phyloP scores from a whole-genome alignment of 306 rosid species.

The Malus asiatica region DNA sequence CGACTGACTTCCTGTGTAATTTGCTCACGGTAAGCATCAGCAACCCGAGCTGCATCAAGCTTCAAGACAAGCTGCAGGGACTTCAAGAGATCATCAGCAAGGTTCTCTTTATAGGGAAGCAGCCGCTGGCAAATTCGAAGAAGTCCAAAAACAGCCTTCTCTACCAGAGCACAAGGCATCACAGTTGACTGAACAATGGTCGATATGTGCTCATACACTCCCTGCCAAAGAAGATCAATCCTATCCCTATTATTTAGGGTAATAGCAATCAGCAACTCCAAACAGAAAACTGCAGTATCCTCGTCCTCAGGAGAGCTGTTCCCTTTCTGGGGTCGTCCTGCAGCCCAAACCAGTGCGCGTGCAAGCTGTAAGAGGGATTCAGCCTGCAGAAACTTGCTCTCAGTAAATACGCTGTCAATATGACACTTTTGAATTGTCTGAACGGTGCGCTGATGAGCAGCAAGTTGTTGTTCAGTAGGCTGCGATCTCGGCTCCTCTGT shows the following conservation, averaged over 20 bases:
- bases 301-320: constrained; percentile 89
- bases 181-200: constrained; percentile 91
- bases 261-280: constrained; percentile 90
- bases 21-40: constrained; percentile 95
- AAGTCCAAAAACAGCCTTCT: constrained; percentile 96
- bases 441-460: constrained; percentile 94
- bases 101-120: constrained; percentile 94
- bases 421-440: constrained; percentile 90
- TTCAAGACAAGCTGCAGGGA: constrained; percentile 87
- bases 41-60: constrained; percentile 98
- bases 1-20: constrained; percentile 96
- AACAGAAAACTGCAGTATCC: constrained; percentile 95
- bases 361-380: constrained; percentile 93
- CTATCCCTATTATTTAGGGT: constrained; percentile 94
- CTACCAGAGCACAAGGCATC: constrained; percentile 92
- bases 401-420: constrained; percentile 89
- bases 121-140: constrained; percentile 91
- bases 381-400: constrained; percentile 93
- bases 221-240: constrained; percentile 90
- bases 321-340: constrained; percentile 87
- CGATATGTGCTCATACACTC: constrained; percentile 91
- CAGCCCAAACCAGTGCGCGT: constrained; percentile 86
- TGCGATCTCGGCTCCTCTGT: constrained; percentile 96
- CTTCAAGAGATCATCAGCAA: constrained; percentile 93
- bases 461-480: constrained; percentile 98